Percentiles rank a stretch among this genome's conserved stretches.
These are phyloP conservation scores for Thermomucor indicae-seudaticae DNA, from an alignment of 371 early-diverging fungal species.

Conservation along the genomic window DNA sequence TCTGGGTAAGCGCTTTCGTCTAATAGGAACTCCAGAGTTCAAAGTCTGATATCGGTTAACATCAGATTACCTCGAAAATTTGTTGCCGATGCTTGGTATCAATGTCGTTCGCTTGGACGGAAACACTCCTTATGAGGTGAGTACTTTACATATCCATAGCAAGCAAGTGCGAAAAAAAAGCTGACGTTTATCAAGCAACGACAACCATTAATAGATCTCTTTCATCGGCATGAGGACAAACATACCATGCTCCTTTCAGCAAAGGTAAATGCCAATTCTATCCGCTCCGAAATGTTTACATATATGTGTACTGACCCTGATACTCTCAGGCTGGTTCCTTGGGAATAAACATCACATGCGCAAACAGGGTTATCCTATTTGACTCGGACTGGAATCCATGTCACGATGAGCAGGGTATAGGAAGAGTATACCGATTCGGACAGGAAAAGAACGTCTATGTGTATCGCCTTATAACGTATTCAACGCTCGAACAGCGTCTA, in stretches of 20 bases:
- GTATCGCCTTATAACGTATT: constrained; percentile 45
- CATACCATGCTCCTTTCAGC: constrained; percentile 72
- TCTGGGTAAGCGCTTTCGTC: constrained; percentile 41
- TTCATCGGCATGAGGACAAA: constrained; percentile 51
- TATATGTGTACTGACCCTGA: not conserved
- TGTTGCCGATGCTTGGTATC: constrained; percentile 9
- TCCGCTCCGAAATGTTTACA: not conserved
- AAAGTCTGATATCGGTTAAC: not conserved
- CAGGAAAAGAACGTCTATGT: constrained; percentile 49
- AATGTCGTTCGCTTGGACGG: constrained; percentile 52
- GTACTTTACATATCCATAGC: not conserved
- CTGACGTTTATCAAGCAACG: constrained; percentile 38
- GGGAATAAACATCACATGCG: constrained; percentile 87
- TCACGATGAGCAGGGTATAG: constrained; percentile 88
- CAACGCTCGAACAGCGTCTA: constrained; percentile 34
- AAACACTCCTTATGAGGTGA: constrained; percentile 22
- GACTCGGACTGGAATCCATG: constrained; percentile 97
- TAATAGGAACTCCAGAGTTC: not conserved
- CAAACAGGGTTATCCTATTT: constrained; percentile 84
- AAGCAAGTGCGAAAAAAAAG: too few relatives aligned
- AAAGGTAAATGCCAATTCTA: constrained; percentile 20
- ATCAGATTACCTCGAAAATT: constrained; percentile 50
- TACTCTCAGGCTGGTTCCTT: constrained; percentile 63
- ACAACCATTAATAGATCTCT: constrained; percentile 71
- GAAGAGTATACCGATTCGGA: constrained; percentile 63